Conservation (phyloP, 768 basidiomycete species). For the Hemileccinum impolitum region DNA sequence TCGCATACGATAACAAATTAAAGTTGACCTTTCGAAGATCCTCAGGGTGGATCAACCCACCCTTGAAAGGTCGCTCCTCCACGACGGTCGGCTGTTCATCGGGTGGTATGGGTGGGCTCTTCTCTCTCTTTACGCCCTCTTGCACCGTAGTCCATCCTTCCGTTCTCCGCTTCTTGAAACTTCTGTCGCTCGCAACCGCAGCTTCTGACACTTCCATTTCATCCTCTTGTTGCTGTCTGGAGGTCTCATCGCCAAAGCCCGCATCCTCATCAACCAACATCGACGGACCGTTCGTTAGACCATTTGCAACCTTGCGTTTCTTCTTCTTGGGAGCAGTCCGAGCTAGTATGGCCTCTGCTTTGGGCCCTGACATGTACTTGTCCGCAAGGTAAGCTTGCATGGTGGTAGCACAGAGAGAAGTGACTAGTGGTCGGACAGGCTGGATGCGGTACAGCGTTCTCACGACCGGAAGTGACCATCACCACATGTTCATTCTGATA, state of each 20-base stretch:
- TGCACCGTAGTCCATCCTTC: conserved; percentile 67
- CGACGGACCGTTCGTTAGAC: conserved; percentile 24
- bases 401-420: too few species aligned
- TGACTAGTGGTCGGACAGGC: too few species aligned
- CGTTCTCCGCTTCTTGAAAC: conserved; percentile 73
- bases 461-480: too few species aligned
- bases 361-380: conserved; percentile 95
- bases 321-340: conserved; percentile 56
- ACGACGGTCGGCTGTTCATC: conserved; percentile 71
- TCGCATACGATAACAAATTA: too few species aligned
- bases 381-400: conserved; percentile 85
- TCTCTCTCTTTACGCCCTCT: conserved; percentile 45
- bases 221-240: conserved; percentile 52
- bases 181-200: conserved; percentile 69
- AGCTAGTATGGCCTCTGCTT: conserved; percentile 91
- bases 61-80: conserved; percentile 51
- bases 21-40: conserved; percentile 61
- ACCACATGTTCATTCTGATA: too few species aligned
- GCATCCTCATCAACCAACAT: conserved; percentile 67
- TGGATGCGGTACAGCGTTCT: too few species aligned
- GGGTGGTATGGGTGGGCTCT: conserved; percentile 48
- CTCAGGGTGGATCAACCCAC: conserved; percentile 75
- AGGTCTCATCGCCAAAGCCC: conserved; percentile 54
- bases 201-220: conserved; percentile 54
- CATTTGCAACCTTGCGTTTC: conserved; percentile 54